Evolutionary conservation across 1,284 basidiomycete species (phyloP).

Genomic region (Fistulina hepatica): DNA sequence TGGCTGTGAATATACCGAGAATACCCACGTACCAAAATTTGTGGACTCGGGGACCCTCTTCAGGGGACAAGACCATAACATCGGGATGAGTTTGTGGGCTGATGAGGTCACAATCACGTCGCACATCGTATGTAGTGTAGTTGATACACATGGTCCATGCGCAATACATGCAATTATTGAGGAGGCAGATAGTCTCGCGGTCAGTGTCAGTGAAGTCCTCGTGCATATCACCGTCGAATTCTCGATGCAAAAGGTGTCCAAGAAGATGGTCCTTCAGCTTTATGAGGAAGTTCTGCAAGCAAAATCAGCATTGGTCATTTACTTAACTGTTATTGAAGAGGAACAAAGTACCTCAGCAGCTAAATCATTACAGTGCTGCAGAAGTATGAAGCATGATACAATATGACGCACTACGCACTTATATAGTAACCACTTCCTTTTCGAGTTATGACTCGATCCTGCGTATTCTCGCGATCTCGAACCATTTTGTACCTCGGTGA

Average conservation of each 20-base stretch:
- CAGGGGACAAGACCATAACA: conserved; percentile 12
- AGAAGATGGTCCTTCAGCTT: conserved; percentile 18
- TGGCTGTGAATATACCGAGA: conserved; percentile 5
- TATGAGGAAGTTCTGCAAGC: conserved; percentile 14
- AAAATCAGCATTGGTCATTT: no score
- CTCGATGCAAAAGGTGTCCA: conserved; percentile 8
- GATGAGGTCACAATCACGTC: conserved; percentile 15
- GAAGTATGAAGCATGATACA: no score
- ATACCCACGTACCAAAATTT: conserved; percentile 15
- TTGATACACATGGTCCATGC: conserved; percentile 14
- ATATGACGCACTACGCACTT: no score
- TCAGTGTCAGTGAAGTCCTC: conserved; percentile 14
- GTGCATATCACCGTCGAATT: conserved; percentile 15
- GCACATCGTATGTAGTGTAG: conserved; percentile 20
- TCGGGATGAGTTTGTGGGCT: conserved; percentile 8
- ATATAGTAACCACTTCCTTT: no score
- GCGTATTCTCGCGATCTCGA: no score
- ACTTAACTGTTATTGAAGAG: no score
- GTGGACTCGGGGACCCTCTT: conserved; percentile 6
- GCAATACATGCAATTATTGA: conserved; percentile 15
- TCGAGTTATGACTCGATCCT: no score
- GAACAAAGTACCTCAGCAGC: no score
- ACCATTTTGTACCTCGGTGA: no score
- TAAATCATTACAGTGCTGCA: no score
- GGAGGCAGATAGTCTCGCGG: conserved; percentile 12